A percentile compares a stretch with the other conserved stretches of the same genome.
phyloP scores from a whole-genome alignment of 345 rosid genomes.

The Noccaea bulbosa region DNA sequence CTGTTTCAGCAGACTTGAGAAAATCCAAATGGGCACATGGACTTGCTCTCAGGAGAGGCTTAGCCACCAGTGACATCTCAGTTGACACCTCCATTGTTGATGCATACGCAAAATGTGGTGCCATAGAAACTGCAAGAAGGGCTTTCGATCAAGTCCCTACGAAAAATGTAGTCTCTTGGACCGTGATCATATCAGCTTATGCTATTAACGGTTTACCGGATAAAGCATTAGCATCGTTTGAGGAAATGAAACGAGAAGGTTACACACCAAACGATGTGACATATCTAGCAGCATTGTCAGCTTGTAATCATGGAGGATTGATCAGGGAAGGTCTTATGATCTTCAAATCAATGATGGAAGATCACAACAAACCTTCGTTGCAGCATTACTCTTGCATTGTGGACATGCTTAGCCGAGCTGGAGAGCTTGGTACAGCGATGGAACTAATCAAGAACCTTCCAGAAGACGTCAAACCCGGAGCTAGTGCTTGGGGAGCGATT shows the following conservation, averaged over 20 bases:
- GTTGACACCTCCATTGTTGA: conserved; percentile 69
- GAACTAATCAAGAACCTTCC: conserved; percentile 60
- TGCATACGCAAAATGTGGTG: conserved; percentile 71
- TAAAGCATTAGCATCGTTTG: conserved; percentile 56
- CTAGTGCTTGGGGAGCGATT: conserved; percentile 71
- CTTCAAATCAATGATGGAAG: conserved; percentile 60
- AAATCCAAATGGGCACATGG: conserved; percentile 76
- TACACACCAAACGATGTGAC: conserved; percentile 59
- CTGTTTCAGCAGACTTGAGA: conserved; percentile 58
- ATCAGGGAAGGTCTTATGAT: conserved; percentile 59
- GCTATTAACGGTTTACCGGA: conserved; percentile 65
- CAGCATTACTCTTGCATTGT: conserved; percentile 73
- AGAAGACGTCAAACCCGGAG: conserved; percentile 42
- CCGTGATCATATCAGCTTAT: conserved; percentile 70
- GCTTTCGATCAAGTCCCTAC: conserved; percentile 52
- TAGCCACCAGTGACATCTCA: conserved; percentile 50
- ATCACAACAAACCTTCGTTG: conserved; percentile 43
- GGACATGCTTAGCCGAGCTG: conserved; percentile 77
- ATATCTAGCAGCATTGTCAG: conserved; percentile 63
- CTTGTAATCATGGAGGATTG: conserved; percentile 79
- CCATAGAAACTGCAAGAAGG: conserved; percentile 55
- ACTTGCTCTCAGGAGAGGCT: conserved; percentile 59
- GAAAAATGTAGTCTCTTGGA: conserved; percentile 67
- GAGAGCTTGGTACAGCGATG: conserved; percentile 55
- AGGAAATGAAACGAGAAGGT: conserved; percentile 59